phyloP scores from a whole-genome alignment of 805 yeast species.

The Starmerella floricola region DNA sequence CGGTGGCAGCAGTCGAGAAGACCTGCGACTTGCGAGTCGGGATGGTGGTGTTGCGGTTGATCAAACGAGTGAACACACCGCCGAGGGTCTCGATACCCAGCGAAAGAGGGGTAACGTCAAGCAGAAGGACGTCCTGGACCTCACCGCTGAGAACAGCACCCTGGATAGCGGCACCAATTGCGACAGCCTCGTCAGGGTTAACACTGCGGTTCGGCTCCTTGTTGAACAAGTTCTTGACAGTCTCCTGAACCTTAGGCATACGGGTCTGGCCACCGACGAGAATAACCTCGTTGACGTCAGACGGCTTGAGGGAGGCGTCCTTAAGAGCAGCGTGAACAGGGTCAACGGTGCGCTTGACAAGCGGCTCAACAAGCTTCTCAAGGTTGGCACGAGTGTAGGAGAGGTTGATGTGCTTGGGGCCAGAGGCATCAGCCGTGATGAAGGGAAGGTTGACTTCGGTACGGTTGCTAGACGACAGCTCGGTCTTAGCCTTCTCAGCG shows the following conservation, averaged over 20 bases:
- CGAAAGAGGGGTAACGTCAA: slow-evolving; percentile 82
- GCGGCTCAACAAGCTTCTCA: slow-evolving; percentile 52
- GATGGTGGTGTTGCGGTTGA: slow-evolving; percentile 87
- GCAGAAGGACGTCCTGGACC: slow-evolving; percentile 77
- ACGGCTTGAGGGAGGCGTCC: slow-evolving; percentile 59
- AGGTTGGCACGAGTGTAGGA: slow-evolving; percentile 56
- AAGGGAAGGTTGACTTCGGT: slow-evolving; percentile 74
- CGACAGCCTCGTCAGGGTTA: slow-evolving; percentile 91
- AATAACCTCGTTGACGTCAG: slow-evolving; percentile 66
- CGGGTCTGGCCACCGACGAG: slow-evolving; percentile 87
- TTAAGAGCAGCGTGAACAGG: slow-evolving; percentile 73
- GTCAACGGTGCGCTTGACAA: slow-evolving; percentile 58
- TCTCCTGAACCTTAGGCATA: slow-evolving; percentile 76
- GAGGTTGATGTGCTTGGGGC: slow-evolving; percentile 67
- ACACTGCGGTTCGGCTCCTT: slow-evolving; percentile 81
- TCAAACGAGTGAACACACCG: slow-evolving; percentile 89
- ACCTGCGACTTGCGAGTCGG: slow-evolving; percentile 95
- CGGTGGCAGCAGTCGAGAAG: slow-evolving; percentile 92
- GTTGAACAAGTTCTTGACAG: slow-evolving; percentile 65
- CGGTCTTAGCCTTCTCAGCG: slow-evolving; percentile 82
- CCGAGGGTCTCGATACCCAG: slow-evolving; percentile 97
- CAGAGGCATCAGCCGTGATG: slow-evolving; percentile 75
- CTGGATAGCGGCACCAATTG: slow-evolving; percentile 95
- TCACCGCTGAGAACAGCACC: slow-evolving; percentile 95
- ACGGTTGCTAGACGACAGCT: slow-evolving; percentile 58